Conservation (phyloP, 345 rosid species). For the Gossypium sturtianum region DNA sequence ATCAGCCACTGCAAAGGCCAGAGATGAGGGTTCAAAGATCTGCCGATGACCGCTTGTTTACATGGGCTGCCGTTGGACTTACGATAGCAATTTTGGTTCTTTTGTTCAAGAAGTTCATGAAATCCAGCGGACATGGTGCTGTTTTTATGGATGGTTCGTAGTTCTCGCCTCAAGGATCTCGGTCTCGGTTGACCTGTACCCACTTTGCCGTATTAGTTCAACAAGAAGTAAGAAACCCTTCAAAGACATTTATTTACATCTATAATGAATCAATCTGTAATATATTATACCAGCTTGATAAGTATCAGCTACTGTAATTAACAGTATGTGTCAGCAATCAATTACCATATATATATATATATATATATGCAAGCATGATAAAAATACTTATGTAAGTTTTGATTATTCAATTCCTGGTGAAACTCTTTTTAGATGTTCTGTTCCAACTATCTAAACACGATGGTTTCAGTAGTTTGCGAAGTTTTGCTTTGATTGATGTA, state of each 20-base stretch:
- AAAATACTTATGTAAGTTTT: neutral
- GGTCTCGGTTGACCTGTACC: neutral
- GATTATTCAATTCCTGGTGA: neutral
- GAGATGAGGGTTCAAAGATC: slow-evolving; percentile 48
- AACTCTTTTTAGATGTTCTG: neutral
- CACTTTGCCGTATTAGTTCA: neutral
- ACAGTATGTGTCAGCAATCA: slow-evolving; percentile 1
- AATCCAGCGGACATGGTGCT: slow-evolving; percentile 71
- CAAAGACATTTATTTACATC: neutral
- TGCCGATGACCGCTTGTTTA: slow-evolving; percentile 73
- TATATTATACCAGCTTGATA: neutral
- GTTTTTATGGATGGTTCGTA: slow-evolving; percentile 79
- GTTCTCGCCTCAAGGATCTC: neutral
- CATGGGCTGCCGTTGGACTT: slow-evolving; percentile 85
- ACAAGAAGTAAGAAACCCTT: slow-evolving; percentile 8
- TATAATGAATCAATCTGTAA: slow-evolving; percentile 8
- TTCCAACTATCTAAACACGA: neutral
- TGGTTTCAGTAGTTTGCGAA: neutral
- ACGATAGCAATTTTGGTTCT: slow-evolving; percentile 80
- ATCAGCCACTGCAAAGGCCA: slow-evolving; percentile 29
- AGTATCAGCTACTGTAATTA: slow-evolving; percentile 22
- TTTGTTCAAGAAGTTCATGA: slow-evolving; percentile 77
- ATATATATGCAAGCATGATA: neutral
- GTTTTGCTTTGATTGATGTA: neutral
- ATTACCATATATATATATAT: neutral